These are phyloP conservation scores for Leucogyrophana mollusca DNA, from an alignment of 768 basidiomycete species.

Conservation along the genomic window DNA sequence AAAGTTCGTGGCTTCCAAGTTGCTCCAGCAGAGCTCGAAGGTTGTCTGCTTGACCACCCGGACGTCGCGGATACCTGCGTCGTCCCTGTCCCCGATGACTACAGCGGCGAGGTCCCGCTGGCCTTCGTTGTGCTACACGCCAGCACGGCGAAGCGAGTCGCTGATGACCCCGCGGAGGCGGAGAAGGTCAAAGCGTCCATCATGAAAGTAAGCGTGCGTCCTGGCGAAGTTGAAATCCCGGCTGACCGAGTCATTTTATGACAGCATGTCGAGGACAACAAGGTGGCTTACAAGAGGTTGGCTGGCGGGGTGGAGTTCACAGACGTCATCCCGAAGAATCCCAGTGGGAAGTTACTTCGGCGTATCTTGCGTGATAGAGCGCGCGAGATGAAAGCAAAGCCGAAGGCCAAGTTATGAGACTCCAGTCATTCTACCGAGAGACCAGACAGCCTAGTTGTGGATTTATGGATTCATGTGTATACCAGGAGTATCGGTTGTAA, in stretches of 20 bases:
- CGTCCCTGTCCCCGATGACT: conserved; percentile 66
- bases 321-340: conserved; percentile 56
- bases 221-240: no score
- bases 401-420: conserved; percentile 23
- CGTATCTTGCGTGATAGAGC: conserved; percentile 53
- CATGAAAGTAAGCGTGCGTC: conserved; percentile 37
- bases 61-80: conserved; percentile 65
- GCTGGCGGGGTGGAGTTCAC: conserved; percentile 59
- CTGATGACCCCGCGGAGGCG: conserved; percentile 24
- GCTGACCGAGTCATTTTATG: neutral
- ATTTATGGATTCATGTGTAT: no score
- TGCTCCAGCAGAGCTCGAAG: conserved; percentile 72
- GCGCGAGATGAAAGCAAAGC: conserved; percentile 22
- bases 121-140: conserved; percentile 60
- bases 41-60: conserved; percentile 56
- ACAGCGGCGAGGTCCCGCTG: conserved; percentile 68
- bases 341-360: conserved; percentile 58
- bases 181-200: conserved; percentile 45
- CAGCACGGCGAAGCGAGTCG: conserved; percentile 36
- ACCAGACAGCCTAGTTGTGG: no score
- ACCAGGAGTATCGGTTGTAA: no score
- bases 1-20: conserved; percentile 76
- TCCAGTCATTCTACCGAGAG: no score
- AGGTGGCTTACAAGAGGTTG: conserved; percentile 57
- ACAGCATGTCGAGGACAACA: conserved; percentile 55